Conservation (phyloP, 129 eudicot genomes). For the Flaveria trinervia region DNA sequence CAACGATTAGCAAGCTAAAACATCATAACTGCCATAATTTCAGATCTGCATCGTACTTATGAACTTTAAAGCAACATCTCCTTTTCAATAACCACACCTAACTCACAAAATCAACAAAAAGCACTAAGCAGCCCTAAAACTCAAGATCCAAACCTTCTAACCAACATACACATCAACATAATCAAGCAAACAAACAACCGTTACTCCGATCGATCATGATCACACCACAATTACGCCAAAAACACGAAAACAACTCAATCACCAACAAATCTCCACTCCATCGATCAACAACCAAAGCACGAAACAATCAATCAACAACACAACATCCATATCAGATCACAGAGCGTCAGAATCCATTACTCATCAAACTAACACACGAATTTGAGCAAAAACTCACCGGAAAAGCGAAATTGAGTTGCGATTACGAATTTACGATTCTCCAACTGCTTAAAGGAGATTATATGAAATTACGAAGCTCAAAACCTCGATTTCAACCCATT, state of each 20-base stretch:
- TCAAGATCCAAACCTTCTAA: conserved; percentile 29
- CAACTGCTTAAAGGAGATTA: not conserved
- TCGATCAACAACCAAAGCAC: not conserved
- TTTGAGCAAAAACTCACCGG: not conserved
- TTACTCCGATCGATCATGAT: conserved; percentile 27
- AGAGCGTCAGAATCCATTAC: not conserved
- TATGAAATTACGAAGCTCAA: not conserved
- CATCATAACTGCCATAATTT: not conserved
- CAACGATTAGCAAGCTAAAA: conserved; percentile 5
- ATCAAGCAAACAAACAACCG: not conserved
- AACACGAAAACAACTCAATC: not conserved
- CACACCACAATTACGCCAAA: conserved; percentile 8
- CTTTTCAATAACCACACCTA: conserved; percentile 8
- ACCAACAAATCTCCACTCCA: conserved; percentile 12
- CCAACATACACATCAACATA: not conserved
- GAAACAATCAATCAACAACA: not conserved
- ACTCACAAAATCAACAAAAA: conserved; percentile 15
- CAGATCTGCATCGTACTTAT: not conserved
- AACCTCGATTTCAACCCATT: conserved; percentile 41
- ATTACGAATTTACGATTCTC: conserved; percentile 19
- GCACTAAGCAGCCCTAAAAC: conserved; percentile 14
- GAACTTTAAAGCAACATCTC: conserved; percentile 19
- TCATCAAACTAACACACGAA: not conserved
- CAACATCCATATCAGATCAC: not conserved
- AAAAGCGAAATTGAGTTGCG: conserved; percentile 30